Evolutionary conservation across 2,329 filamentous ascomycete species (phyloP).

Genomic region (Fusarium subglutinans): DNA sequence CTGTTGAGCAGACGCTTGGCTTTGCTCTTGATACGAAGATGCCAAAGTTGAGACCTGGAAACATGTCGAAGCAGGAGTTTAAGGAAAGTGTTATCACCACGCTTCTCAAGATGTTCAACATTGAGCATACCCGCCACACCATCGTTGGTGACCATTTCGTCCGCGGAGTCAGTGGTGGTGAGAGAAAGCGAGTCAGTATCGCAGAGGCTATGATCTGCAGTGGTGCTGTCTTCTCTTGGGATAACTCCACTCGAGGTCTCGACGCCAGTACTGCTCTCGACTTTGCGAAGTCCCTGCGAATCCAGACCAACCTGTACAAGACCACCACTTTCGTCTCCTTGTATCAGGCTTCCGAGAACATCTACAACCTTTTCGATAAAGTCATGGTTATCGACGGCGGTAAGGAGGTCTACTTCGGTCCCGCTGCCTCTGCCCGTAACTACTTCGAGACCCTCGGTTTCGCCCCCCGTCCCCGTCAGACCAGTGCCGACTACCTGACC

Average conservation of each 20-base stretch:
- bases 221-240: slow-evolving; percentile 77
- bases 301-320: slow-evolving; percentile 85
- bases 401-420: slow-evolving; percentile 79
- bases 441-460: slow-evolving; percentile 86
- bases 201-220: slow-evolving; percentile 84
- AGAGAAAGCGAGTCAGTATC: slow-evolving; percentile 77
- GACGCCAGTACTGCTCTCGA: slow-evolving; percentile 75
- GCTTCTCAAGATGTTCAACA: slow-evolving; percentile 92
- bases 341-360: slow-evolving; percentile 86
- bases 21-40: slow-evolving; percentile 89
- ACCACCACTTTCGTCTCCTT: slow-evolving; percentile 86
- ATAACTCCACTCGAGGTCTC: slow-evolving; percentile 76
- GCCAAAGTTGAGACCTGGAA: slow-evolving; percentile 79
- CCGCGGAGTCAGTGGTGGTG: slow-evolving; percentile 79
- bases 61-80: slow-evolving; percentile 77
- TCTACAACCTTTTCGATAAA: slow-evolving; percentile 84
- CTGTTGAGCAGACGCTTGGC: slow-evolving; percentile 85
- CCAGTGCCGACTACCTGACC: slow-evolving; percentile 83
- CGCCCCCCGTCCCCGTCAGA: slow-evolving; percentile 77
- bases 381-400: slow-evolving; percentile 83
- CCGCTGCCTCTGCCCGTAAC: slow-evolving; percentile 69
- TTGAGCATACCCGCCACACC: slow-evolving; percentile 86
- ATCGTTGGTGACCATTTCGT: slow-evolving; percentile 85
- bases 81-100: slow-evolving; percentile 78
- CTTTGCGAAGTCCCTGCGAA: slow-evolving; percentile 74